phyloP scores from a whole-genome alignment of 805 yeast genomes.

The Wickerhamiella dianesei region DNA sequence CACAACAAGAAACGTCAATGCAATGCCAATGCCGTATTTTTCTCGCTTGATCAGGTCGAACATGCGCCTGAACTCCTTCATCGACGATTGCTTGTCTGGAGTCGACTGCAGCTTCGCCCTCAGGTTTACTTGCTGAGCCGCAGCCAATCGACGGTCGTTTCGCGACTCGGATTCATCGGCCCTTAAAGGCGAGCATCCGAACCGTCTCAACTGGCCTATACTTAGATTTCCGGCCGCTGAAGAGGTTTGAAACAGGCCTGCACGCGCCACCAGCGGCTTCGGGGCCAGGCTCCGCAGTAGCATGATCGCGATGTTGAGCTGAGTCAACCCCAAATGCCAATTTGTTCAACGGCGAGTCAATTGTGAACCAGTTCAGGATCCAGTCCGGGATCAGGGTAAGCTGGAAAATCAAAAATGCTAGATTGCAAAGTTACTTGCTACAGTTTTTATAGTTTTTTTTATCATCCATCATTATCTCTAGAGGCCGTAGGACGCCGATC shows the following conservation, averaged over 20 bases:
- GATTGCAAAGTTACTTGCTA: background rate
- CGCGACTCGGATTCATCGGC: too few relatives aligned
- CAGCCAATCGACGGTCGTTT: slow-evolving; percentile 10
- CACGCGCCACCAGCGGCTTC: background rate
- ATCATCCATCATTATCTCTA: too few relatives aligned
- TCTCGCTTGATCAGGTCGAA: slow-evolving; percentile 48
- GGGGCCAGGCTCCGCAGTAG: background rate
- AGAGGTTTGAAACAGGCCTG: background rate
- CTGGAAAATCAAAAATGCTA: background rate
- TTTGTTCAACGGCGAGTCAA: too few relatives aligned
- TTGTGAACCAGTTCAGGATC: too few relatives aligned
- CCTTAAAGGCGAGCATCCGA: too few relatives aligned
- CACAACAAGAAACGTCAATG: slow-evolving; percentile 47
- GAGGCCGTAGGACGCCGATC: too few relatives aligned
- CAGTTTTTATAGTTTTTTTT: background rate
- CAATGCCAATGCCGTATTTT: slow-evolving; percentile 39
- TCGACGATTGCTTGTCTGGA: slow-evolving; percentile 2
- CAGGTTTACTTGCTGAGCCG: slow-evolving; percentile 22
- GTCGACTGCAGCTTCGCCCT: slow-evolving; percentile 21
- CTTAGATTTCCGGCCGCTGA: too few relatives aligned
- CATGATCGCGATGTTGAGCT: background rate
- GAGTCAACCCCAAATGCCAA: background rate
- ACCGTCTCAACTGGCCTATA: background rate
- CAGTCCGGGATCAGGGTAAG: background rate
- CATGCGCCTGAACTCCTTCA: slow-evolving; percentile 34